Conservation (phyloP, 2,329 filamentous ascomycete species). For the Penicillium sp. region DNA sequence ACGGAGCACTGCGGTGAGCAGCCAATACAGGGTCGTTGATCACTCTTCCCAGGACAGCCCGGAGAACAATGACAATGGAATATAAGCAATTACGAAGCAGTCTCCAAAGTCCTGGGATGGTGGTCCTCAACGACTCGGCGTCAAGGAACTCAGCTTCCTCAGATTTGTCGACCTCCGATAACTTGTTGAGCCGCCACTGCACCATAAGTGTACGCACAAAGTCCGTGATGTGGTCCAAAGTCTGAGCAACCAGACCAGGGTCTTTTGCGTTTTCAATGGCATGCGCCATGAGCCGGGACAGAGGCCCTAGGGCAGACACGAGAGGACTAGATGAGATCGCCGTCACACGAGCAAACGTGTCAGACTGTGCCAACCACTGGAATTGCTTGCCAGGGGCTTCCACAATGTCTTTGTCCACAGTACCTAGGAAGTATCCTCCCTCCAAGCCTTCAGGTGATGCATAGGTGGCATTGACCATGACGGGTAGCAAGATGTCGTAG, state of each 20-base stretch:
- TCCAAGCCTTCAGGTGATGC: slow-evolving; percentile 65
- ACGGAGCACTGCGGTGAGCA: slow-evolving; percentile 51
- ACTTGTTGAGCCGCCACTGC: slow-evolving; percentile 65
- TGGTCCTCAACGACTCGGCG: slow-evolving; percentile 55
- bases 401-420: slow-evolving; percentile 59
- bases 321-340: slow-evolving; percentile 50
- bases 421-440: slow-evolving; percentile 64
- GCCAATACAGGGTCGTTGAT: slow-evolving; percentile 51
- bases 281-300: slow-evolving; percentile 56
- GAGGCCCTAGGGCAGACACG: slow-evolving; percentile 52
- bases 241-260: slow-evolving; percentile 33
- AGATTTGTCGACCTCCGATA: slow-evolving; percentile 62
- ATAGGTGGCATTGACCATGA: slow-evolving; percentile 58
- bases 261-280: slow-evolving; percentile 50
- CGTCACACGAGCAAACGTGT: slow-evolving; percentile 50
- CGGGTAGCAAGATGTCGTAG: slow-evolving; percentile 61
- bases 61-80: slow-evolving; percentile 63
- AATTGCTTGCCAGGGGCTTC: slow-evolving; percentile 50
- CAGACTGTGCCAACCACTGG: slow-evolving; percentile 55
- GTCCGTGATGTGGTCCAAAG: slow-evolving; percentile 53
- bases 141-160: slow-evolving; percentile 58
- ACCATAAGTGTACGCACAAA: slow-evolving; percentile 60
- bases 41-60: slow-evolving; percentile 60
- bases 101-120: slow-evolving; percentile 65
- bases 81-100: slow-evolving; percentile 68